Conservation (phyloP, 805 yeast genomes). For the Candida ponderosae region DNA sequence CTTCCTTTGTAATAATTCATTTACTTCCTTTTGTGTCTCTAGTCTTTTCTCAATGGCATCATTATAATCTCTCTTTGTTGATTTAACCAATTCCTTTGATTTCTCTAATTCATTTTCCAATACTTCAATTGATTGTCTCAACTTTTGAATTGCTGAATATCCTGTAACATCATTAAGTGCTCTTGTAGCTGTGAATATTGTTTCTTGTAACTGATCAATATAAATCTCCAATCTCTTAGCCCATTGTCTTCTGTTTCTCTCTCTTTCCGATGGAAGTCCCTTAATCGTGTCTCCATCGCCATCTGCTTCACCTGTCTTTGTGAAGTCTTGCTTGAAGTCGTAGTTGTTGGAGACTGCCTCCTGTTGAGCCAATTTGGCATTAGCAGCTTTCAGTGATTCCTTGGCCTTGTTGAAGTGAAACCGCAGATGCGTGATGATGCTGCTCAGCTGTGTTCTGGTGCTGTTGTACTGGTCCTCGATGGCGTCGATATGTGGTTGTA, state of each 20-base stretch:
- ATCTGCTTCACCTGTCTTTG: not conserved
- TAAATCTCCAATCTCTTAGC: slow-evolving; percentile 38
- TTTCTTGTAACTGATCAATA: slow-evolving; percentile 47
- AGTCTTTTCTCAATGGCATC: slow-evolving; percentile 59
- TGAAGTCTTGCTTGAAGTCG: slow-evolving; percentile 29
- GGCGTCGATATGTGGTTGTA: slow-evolving; percentile 14
- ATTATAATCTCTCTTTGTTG: slow-evolving; percentile 42
- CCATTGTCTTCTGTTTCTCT: slow-evolving; percentile 30
- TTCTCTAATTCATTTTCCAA: slow-evolving; percentile 44
- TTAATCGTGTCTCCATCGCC: slow-evolving; percentile 18
- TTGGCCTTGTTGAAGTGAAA: slow-evolving; percentile 21
- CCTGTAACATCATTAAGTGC: slow-evolving; percentile 90
- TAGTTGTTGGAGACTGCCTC: slow-evolving; percentile 26
- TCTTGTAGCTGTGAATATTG: slow-evolving; percentile 52
- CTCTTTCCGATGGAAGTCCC: slow-evolving; percentile 39
- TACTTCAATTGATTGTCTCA: slow-evolving; percentile 52
- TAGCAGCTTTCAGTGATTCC: slow-evolving; percentile 27
- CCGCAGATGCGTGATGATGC: slow-evolving; percentile 8
- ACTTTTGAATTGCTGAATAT: slow-evolving; percentile 67
- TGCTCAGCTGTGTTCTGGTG: slow-evolving; percentile 7
- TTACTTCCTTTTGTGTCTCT: slow-evolving; percentile 73
- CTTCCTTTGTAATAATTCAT: slow-evolving; percentile 80
- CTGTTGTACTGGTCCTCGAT: slow-evolving; percentile 11
- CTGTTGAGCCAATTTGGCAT: slow-evolving; percentile 26
- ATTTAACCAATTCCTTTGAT: slow-evolving; percentile 39